phyloP scores from a whole-genome alignment of 2,329 filamentous ascomycete species.

The Exophiala calicioides region DNA sequence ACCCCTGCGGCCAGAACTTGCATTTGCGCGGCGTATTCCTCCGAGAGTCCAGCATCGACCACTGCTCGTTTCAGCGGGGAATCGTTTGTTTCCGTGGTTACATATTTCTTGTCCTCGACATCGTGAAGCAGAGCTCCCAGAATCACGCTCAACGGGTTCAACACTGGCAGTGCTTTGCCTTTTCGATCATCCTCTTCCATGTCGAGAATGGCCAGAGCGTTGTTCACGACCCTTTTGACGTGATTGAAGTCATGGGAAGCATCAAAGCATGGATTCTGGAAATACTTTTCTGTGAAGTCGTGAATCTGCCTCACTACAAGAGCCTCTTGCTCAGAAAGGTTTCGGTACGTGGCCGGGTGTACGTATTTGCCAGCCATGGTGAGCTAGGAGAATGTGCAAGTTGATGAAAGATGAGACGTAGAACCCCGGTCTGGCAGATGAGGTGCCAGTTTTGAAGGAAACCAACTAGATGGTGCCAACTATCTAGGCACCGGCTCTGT shows the following conservation, averaged over 20 bases:
- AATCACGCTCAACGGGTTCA: conserved; percentile 28
- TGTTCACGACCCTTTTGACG: conserved; percentile 74
- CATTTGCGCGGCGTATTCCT: conserved; percentile 57
- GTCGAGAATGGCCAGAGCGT: conserved; percentile 66
- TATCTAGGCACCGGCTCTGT: too few relatives aligned
- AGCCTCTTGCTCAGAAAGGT: conserved; percentile 26
- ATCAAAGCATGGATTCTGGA: conserved; percentile 52
- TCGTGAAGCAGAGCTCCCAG: conserved; percentile 34
- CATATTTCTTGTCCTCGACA: conserved; percentile 35
- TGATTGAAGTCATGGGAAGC: conserved; percentile 86
- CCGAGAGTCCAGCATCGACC: conserved; percentile 23
- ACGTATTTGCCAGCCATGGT: conserved; percentile 17
- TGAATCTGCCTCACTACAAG: conserved; percentile 23
- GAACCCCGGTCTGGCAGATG: too few relatives aligned
- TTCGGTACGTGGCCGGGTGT: conserved; percentile 26
- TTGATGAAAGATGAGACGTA: too few relatives aligned
- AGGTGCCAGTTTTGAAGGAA: too few relatives aligned
- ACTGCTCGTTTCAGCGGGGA: conserved; percentile 21
- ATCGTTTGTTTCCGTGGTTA: conserved; percentile 10
- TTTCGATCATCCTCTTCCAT: conserved; percentile 41
- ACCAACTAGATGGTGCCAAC: too few relatives aligned
- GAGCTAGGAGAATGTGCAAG: background rate
- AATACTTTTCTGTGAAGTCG: conserved; percentile 29
- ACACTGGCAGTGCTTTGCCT: conserved; percentile 12
- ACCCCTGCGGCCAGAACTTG: conserved; percentile 75